A percentile compares a stretch with the other conserved stretches of the same genome.
Evolutionary conservation across 129 eudicot genomes (phyloP).

Genomic region (Ambrosia artemisiifolia): DNA sequence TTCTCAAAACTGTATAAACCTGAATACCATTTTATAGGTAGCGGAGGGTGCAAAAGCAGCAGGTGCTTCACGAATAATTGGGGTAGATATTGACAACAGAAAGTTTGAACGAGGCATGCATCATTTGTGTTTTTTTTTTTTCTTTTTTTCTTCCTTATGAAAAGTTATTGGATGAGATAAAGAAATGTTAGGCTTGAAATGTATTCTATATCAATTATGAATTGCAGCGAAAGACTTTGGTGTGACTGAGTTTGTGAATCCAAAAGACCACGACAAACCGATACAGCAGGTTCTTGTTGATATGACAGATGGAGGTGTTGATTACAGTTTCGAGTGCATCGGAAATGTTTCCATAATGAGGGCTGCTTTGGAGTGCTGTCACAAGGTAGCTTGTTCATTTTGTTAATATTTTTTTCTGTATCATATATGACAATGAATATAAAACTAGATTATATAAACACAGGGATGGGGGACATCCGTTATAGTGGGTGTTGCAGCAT

Average conservation of each 20-base stretch:
- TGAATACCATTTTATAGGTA: slow-evolving; percentile 49
- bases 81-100: slow-evolving; percentile 83
- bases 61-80: slow-evolving; percentile 91
- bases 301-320: slow-evolving; percentile 97
- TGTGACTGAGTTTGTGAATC: slow-evolving; percentile 92
- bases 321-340: slow-evolving; percentile 98
- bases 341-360: slow-evolving; percentile 96
- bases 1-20: not conserved
- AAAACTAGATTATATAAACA: not conserved
- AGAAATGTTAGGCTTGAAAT: not conserved
- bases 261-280: slow-evolving; percentile 92
- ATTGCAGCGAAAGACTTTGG: slow-evolving; percentile 93
- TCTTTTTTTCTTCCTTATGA: not conserved
- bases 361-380: slow-evolving; percentile 99
- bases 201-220: slow-evolving; percentile 10
- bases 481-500: slow-evolving; percentile 98
- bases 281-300: slow-evolving; percentile 95
- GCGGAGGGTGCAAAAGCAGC: slow-evolving; percentile 99
- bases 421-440: not conserved
- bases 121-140: not conserved
- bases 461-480: slow-evolving; percentile 99
- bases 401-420: not conserved
- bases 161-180: not conserved
- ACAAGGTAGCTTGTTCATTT: slow-evolving; percentile 54
- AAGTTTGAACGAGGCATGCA: slow-evolving; percentile 73